phyloP scores from a whole-genome alignment of 1,284 basidiomycete genomes.

The Austroboletus novae-zelandiae region DNA sequence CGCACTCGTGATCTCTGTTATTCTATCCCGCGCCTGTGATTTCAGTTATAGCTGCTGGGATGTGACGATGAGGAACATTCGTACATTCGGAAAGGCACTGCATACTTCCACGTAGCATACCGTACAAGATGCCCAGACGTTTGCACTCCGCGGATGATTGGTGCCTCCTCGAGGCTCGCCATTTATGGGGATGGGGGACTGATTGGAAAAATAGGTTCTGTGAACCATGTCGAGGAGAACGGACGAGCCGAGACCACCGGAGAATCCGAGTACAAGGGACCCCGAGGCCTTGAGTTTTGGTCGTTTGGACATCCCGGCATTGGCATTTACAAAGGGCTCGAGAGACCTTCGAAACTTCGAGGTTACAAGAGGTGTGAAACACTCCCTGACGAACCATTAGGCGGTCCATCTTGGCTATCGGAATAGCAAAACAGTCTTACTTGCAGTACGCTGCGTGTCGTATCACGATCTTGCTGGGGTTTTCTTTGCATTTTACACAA shows the following conservation, averaged over 20 bases:
- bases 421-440: constrained; percentile 38
- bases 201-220: constrained; percentile 53
- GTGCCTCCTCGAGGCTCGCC: constrained; percentile 49
- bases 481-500: constrained; percentile 71
- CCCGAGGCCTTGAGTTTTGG: constrained; percentile 61
- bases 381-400: constrained; percentile 45
- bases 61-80: constrained; percentile 23
- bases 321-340: constrained; percentile 61
- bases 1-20: constrained; percentile 45
- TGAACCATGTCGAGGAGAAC: constrained; percentile 68
- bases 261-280: constrained; percentile 64
- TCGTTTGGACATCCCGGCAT: constrained; percentile 38
- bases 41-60: constrained; percentile 14
- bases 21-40: constrained; percentile 53
- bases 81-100: constrained; percentile 58
- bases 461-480: constrained; percentile 64
- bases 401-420: not conserved
- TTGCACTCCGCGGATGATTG: constrained; percentile 61
- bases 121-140: constrained; percentile 58
- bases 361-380: constrained; percentile 61
- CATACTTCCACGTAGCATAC: constrained; percentile 73
- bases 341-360: constrained; percentile 64
- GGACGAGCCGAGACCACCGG: constrained; percentile 72
- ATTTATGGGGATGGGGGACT: constrained; percentile 15
- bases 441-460: constrained; percentile 82